Evolutionary conservation across 129 eudicot species (phyloP).

Genomic region (Mikania micrantha): DNA sequence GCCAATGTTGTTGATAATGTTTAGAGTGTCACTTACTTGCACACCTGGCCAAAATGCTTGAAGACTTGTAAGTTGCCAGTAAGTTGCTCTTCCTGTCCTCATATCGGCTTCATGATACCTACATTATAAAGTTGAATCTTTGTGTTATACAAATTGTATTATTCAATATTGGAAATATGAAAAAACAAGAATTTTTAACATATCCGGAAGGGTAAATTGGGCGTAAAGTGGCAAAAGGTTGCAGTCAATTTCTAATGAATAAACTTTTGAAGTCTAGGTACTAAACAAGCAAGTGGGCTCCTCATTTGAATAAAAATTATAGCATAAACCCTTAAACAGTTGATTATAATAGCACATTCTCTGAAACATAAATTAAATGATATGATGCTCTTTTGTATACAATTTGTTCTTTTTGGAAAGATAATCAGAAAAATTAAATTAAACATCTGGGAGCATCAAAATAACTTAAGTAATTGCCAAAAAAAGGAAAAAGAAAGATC

Average conservation of each 20-base stretch:
- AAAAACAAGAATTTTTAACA: neutral
- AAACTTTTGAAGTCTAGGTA: neutral
- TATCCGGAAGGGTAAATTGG: neutral
- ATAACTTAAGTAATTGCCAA: neutral
- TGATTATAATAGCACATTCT: neutral
- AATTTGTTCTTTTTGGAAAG: neutral
- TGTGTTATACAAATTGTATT: neutral
- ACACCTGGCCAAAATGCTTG: slow-evolving; percentile 99
- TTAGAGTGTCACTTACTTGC: slow-evolving; percentile 39
- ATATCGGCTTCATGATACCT: slow-evolving; percentile 99
- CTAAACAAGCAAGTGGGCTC: neutral
- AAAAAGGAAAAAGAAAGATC: neutral
- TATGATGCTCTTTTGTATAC: neutral
- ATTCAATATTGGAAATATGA: too few species aligned
- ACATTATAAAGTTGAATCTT: slow-evolving; percentile 11
- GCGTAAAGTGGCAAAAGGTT: neutral
- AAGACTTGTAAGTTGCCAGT: slow-evolving; percentile 96
- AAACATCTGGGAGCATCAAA: neutral
- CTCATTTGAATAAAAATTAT: neutral
- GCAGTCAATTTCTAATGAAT: neutral
- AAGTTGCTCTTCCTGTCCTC: slow-evolving; percentile 94
- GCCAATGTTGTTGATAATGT: neutral
- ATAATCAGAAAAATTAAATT: neutral
- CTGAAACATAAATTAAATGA: neutral
- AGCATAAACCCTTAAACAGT: neutral